Base-by-base conservation (phyloP, 495 filamentous ascomycete species). In the Hypoxylon rickii region DNA sequence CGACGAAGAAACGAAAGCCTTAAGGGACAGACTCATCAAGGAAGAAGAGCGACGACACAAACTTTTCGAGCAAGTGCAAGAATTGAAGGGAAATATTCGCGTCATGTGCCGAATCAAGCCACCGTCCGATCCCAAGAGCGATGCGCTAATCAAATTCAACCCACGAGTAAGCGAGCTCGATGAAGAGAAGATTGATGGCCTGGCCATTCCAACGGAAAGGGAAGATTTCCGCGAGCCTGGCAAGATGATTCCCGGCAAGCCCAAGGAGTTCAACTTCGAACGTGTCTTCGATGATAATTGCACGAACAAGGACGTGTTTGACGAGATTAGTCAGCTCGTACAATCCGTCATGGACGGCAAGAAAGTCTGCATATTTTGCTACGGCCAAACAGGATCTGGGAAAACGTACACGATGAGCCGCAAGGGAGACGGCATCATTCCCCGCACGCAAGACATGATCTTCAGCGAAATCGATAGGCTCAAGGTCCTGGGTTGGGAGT, bases 351-450 rank as follows among this genome's bases (percentile, higher is more conserved):
- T 99, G 38, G 94, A 99, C 68, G 94, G 94, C 12, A 97, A 97
- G 73, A 99, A 99, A 66, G 94, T 99, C 26, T 97, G 93, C 72
- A 97, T 99, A 58, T 96, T 99, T 76, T 97, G 92, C 69, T 99
- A 99, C 68, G 94, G 94, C 29, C 94, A 99, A 68, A 98, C 94
- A 3, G 94, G 94, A 2, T 93, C 92, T 26, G 94, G 94, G 37
- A 98, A 98, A 77, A 98, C 94, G 0, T 87, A 86, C 64, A 97
- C 95, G 16, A 99, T 99, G 94, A 93, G 89, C 31, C 64, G 64
- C 31, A 43, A 54, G 31, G 38, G 73, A 2, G 91, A 97, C 65
- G 94, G 94, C 54, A 97, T 99, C 87, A 99, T 99, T 50, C 95
- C 94, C 3, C 84, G 88, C 1, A 91, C 94, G 0, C 90, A 95